Conservation (phyloP, 1,284 basidiomycete species). For the Vanrija pseudolonga region DNA sequence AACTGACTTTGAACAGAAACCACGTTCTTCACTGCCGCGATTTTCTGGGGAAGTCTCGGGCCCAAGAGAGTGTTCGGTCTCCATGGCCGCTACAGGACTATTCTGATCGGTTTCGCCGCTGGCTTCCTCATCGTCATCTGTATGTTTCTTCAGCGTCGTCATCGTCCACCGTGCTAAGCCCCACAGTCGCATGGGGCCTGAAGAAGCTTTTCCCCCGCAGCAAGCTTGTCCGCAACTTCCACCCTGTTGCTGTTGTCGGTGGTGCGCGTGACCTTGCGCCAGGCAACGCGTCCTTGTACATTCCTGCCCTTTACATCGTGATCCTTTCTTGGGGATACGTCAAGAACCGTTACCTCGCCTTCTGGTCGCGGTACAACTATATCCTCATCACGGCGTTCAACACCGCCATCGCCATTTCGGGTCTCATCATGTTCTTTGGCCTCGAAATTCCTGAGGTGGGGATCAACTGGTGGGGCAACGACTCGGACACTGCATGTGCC, state of each 20-base stretch:
- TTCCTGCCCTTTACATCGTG: background rate
- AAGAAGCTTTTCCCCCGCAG: constrained; percentile 3
- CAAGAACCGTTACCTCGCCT: constrained; percentile 29
- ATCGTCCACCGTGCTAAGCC: too few species aligned
- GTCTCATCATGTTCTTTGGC: constrained; percentile 63
- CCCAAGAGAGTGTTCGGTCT: constrained; percentile 65
- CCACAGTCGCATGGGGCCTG: constrained; percentile 51
- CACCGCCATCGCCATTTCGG: constrained; percentile 59
- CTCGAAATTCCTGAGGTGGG: constrained; percentile 36
- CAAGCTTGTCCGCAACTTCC: constrained; percentile 7
- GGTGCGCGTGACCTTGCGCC: too few species aligned
- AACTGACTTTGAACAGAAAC: too few species aligned
- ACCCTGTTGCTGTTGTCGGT: constrained; percentile 10
- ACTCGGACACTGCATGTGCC: constrained; percentile 17
- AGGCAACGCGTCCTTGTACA: constrained; percentile 21
- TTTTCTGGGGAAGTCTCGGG: constrained; percentile 76
- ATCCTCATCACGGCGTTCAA: constrained; percentile 68
- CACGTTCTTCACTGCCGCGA: constrained; percentile 44
- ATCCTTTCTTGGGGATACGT: constrained; percentile 36
- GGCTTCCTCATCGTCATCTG: constrained; percentile 55
- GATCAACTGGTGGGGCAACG: constrained; percentile 65
- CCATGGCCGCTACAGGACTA: constrained; percentile 58
- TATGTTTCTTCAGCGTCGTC: too few species aligned
- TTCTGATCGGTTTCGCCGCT: constrained; percentile 66
- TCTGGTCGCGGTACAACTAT: constrained; percentile 64